Base-by-base conservation (phyloP, 768 basidiomycete species). In the Myochromella boudieri region DNA sequence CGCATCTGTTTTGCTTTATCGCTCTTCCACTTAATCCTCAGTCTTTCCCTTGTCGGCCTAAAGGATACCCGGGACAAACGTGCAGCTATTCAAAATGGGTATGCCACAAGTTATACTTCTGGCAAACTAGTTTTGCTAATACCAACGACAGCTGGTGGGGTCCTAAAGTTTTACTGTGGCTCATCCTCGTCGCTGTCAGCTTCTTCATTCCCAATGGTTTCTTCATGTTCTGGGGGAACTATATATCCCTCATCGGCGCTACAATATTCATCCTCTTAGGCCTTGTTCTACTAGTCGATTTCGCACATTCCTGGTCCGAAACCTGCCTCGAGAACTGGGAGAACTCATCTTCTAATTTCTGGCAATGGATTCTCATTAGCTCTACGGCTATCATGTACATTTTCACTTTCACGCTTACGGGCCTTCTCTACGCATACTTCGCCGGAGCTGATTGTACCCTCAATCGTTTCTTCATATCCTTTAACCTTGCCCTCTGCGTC, bases 141-240 rank as follows among this genome's bases (percentile, higher is more conserved):
- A 42, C 48, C 11, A 27, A 24, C 21, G 14, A 26, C 55, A 95
- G 94, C 22, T 99, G 94, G 94, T 99, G 97, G 97, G 97, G 97
- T 18, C 95, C 94, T 2, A 99, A 99, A 63, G 84, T 91, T 41
- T 76, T 97, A 7, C 72, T 89, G 7, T 99, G 95, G 91, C 62
- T 97, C 27, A 58, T 92, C 51, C 80, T 99, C 47, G 72, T 93
- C 37, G 77, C 77, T 52, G 67, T 87, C 18, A 86, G 90, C 1
- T 99, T 98, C 76, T 85, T 95, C 67, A 95, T 98, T 59, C 97
- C 95, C 0, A 97, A 97, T 65, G 87, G 81, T 37, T 94, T 95
- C 80, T 98, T 98, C 73, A 94, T 98, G 71, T 91, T 97, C 65
- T 98, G 93, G 88, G 95, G 94, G 26, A 93, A 95, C 56, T 95